Conservation (phyloP, 306 rosid species). For the Elaeagnus macrophylla region DNA sequence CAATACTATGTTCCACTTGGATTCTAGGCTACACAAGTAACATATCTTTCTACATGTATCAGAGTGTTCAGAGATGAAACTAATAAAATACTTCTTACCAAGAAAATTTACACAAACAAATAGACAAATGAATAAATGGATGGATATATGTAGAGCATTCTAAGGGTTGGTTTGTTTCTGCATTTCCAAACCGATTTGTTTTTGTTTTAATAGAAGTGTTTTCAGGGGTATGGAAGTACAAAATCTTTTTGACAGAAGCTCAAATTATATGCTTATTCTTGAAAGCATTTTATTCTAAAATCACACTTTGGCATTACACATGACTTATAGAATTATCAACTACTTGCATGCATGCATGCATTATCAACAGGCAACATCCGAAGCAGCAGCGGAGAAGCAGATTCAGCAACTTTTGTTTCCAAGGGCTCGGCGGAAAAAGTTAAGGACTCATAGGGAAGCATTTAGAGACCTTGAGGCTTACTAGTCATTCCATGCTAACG, state of each 20-base stretch:
- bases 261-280: too few species aligned
- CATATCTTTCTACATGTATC: not conserved
- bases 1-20: not conserved
- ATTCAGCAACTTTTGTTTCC: constrained; percentile 78
- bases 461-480: constrained; percentile 20
- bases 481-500: constrained; percentile 4
- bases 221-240: too few species aligned
- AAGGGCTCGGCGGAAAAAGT: constrained; percentile 54
- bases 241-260: too few species aligned
- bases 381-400: constrained; percentile 65
- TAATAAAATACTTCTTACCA: too few species aligned
- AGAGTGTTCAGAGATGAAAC: not conserved
- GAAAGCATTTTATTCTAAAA: too few species aligned
- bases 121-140: too few species aligned
- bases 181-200: too few species aligned
- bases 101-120: too few species aligned
- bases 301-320: too few species aligned
- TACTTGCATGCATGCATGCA: constrained; percentile 2
- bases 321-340: not conserved
- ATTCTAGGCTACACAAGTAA: constrained; percentile 3
- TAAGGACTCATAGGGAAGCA: constrained; percentile 21
- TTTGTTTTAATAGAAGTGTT: too few species aligned
- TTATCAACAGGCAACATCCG: constrained; percentile 57
- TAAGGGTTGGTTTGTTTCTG: too few species aligned
- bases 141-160: too few species aligned